Evolutionary conservation across 1,284 basidiomycete genomes (phyloP), one percentile per base, ranked within the genome.

Genomic region (Sanghuangporus sanghuang): DNA sequence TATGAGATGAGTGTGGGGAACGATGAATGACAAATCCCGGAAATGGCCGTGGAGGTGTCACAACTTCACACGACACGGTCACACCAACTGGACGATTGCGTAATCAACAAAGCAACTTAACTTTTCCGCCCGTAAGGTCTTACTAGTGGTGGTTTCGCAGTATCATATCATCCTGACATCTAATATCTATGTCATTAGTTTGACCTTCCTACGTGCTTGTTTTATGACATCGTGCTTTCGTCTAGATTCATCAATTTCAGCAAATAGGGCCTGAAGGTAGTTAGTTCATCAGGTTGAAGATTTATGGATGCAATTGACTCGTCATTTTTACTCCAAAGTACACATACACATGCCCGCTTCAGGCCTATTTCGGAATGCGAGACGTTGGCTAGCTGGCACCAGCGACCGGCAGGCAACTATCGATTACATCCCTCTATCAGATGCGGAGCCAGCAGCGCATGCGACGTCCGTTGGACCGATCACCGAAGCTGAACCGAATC

Each of bases 351-450:
- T 60, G 58, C 18, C 36, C 36, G 48, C 18, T n/a, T 27, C 18
- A n/a, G 14, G n/a, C 2, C n/a, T 53, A 3, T 39, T 40, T 53
- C n/a, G 36, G n/a, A 12, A 56, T 36, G 38, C 49, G 23, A 58
- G 23, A 38, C 53, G 48, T 35, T 50, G 44, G 36, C 52, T 63
- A 21, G 35, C 4, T 27, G 27, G 56, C 36, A 18, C 49, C 14
- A 40, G 39, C 7, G 16, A 16, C 48, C 27, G 53, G 48, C 46
- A 46, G 48, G 14, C 5, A 14, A 18, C 32, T n/a, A n/a, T 42
- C 32, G 48, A 58, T 35, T 63, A 63, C 32, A 63, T 63, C 11
- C 62, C 62, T 23, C 62, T 63, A 11, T 38, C 55, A 42, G 44
- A 58, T 44, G 46, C 50, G 35, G 61, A 63, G 11, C 27, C 62